phyloP scores from a whole-genome alignment of 192 early-diverging fungal species.

The Neocallimastix lanati region DNA sequence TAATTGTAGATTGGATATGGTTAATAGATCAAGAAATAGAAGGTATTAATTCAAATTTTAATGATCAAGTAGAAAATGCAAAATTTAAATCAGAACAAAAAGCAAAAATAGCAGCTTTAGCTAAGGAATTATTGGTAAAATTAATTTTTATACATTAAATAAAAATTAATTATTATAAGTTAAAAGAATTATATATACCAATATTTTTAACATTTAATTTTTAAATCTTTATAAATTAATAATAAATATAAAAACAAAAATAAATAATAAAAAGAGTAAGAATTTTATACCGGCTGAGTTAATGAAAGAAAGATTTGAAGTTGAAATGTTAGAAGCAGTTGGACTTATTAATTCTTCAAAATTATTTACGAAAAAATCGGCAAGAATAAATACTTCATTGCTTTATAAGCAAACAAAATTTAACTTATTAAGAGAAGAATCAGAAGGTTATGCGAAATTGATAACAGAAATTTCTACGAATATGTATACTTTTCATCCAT shows the following conservation, averaged over 20 bases:
- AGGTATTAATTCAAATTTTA: neutral
- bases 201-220: too few relatives aligned
- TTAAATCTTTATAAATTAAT: too few relatives aligned
- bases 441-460: conserved; percentile 61
- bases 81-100: neutral
- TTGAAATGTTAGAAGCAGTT: conserved; percentile 22
- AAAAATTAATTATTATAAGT: too few relatives aligned
- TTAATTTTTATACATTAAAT: too few relatives aligned
- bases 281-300: conserved; percentile 18
- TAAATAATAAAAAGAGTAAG: neutral
- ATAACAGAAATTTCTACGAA: conserved; percentile 29
- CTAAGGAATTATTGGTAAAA: neutral
- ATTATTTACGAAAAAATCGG: neutral
- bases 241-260: too few relatives aligned
- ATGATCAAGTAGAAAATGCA: neutral
- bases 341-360: conserved; percentile 22
- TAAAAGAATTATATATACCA: too few relatives aligned
- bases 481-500: conserved; percentile 10
- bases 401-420: conserved; percentile 63
- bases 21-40: neutral
- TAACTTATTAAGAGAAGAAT: conserved; percentile 64
- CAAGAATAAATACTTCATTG: neutral
- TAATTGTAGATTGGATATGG: neutral
- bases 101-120: neutral
- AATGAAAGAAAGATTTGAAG: conserved; percentile 33